Evolutionary conservation across 805 yeast species (phyloP), one percentile per base, ranked within the genome.

Genomic region (Nakazawaea pomicola): DNA sequence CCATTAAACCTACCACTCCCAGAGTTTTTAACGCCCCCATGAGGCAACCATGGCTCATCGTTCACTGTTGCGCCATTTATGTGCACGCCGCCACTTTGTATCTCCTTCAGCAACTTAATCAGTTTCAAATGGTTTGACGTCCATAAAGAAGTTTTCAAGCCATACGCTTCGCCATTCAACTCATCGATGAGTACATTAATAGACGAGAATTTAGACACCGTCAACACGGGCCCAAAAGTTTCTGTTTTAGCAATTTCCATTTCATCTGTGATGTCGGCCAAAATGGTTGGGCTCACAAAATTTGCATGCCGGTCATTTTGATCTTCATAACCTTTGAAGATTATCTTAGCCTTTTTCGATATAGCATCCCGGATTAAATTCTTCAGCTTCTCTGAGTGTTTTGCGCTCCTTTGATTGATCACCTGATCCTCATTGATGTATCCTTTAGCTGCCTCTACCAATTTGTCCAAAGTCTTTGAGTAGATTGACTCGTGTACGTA

Each of bases 1-100:
- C 70, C 54, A 46, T 70, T 69, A 58, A 70, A 68, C 34, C 68
- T 50, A 6, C 75, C 76, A 23, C 42, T 44, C 2, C 76, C 76
- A 37, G 72, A 67, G 5, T 44, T 40, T 40, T 67, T 68, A 18
- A 62, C 55, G 8, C 75, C 76, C 1, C 76, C 76, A 47, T 70
- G 76, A 0, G 76, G 76, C 5, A 55, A 46, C 36, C 55, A 54
- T 3, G 43, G 23, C 36, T 42, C 46, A 25, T 46, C 48, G 16
- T 51, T 58, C 3, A 66, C 39, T 3, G 66, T 61, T 6, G 61
- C 20, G 3, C 46, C 34, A 43, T 47, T 50, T 46, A 59, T 46
- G 46, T 68, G 72, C 10, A 70, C 58, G 1, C 70, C 66, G 12
- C 75, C 75, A 33, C 54, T 45, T 20, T 65, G 67, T 6, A 70